Base-by-base conservation (phyloP, 73 alveolate species). In the Paramecium caudatum region DNA sequence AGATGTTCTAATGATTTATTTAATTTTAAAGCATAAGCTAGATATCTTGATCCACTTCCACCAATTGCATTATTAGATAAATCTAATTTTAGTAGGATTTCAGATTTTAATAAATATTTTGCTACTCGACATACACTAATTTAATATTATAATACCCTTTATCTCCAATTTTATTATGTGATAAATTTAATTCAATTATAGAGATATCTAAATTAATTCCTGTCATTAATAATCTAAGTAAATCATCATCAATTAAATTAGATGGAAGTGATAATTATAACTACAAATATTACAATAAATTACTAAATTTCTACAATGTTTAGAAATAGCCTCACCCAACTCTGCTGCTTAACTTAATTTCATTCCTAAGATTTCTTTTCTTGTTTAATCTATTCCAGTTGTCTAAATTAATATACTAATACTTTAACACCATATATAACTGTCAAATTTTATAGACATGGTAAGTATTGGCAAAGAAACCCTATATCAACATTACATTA, bases 401-500 rank as follows among this genome's bases (percentile, higher is more conserved):
- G 91, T 86, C 88, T 91, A 47, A 41, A 23, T 74, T 74, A n/a
- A 16, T 27, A 37, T 17, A n/a, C 2, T 3, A 39, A 39, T 74
- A 74, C 88, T 74, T 74, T 95, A 30, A 96, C 95, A 4, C 98
- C 98, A 83, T 94, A 95, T 19, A 95, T 93, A 36, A 95, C 82
- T 12, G 94, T 91, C 45, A 95, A 50, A 45, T 93, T 74, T 21
- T 94, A 86, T 9, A 95, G 91, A 47, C 94, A 90, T 27, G 96
- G 98, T 8, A 95, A 82, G 65, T 91, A 80, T 50, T 82, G 34
- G 83, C 96, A 94, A 9, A 94, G 85, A 15, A 93, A 36, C 17
- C 94, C 90, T 85, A 95, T 91, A 84, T 95, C 98, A n/a, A 95
- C 47, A 86, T 95, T 96, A n/a, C 95, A 93, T 25, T 90, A 91